These are phyloP conservation scores for Musa balbisiana DNA, from an alignment of 202 grass and related monocot genomes.

Conservation along the genomic window DNA sequence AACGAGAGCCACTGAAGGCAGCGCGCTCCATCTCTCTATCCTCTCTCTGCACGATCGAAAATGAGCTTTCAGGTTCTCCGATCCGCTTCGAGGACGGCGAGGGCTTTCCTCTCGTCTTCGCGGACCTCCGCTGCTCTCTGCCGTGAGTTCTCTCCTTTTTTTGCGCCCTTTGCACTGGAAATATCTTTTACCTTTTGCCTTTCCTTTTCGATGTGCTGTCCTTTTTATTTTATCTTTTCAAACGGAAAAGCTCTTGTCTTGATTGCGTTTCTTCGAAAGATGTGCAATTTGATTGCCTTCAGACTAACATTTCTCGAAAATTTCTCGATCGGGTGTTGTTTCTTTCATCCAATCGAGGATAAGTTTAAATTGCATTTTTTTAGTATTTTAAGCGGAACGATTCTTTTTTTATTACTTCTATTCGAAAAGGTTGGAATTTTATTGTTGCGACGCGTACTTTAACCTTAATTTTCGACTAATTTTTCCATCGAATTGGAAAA, in stretches of 20 bases:
- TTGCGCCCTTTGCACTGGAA: no score
- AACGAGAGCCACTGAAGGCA: neutral
- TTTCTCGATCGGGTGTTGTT: no score
- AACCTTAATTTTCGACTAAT: neutral
- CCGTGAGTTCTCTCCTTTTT: slow-evolving; percentile 30
- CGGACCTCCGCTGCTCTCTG: slow-evolving; percentile 23
- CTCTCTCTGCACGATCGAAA: neutral
- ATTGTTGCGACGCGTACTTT: neutral
- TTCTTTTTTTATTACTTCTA: neutral
- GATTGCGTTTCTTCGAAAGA: no score
- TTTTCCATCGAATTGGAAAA: neutral
- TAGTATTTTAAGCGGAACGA: no score
- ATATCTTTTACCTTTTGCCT: no score
- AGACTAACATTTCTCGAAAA: no score
- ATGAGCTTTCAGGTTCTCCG: slow-evolving; percentile 29
- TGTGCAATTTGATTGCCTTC: no score
- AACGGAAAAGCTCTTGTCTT: no score
- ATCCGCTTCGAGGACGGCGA: slow-evolving; percentile 43
- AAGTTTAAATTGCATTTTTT: no score
- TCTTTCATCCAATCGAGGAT: no score
- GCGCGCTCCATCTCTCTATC: neutral
- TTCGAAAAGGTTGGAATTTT: neutral
- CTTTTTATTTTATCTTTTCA: no score
- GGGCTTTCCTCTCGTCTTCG: slow-evolving; percentile 38
- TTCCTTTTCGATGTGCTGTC: no score